Evolutionary conservation across 192 early-diverging fungal species (phyloP), one percentile per base, ranked within the genome.

Genomic region (Coemansia sp.): DNA sequence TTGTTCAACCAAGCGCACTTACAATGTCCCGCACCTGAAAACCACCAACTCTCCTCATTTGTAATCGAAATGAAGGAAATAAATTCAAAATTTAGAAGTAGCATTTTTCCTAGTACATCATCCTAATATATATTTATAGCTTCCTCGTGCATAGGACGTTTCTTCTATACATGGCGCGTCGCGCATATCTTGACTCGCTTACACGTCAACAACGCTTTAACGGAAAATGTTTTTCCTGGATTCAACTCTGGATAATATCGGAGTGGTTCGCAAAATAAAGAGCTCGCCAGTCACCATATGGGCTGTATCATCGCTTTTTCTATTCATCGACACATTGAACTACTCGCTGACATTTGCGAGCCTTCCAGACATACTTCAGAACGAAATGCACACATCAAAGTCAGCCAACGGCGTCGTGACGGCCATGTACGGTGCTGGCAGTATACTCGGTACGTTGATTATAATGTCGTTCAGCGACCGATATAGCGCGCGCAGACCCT

Each of bases 271-370:
- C 23, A 53, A 23, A 15, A 33, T 68, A 13, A 69, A 69, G 29
- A n/a, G 32, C 38, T 62, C 65, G 17, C 57, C 66, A 34, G 34
- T 41, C 2, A 69, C 75, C 14, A 61, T 68, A 20, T 77, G 75
- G 69, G 58, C 62, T 1, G 19, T 67, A 32, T 62, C 75, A 13
- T 71, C 69, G 53, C 46, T 77, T 0, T 71, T 70, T 4, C 70
- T 77, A 6, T 77, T 71, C 29, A 65, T 77, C 3, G 75, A 77
- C 40, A 77, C 70, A 17, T 77, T 77, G 57, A 43, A 71, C n/a
- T 77, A 77, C 42, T 22, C 59, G 5, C 69, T 77, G 15, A 71
- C 75, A 0, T 65, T 77, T 25, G 56, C 75, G 5, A 68, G 54
- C 36, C 53, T 77, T 22, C 75, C 75, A 5, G 65, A 71, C 5